phyloP scores from a whole-genome alignment of 2,329 filamentous ascomycete species.

The Conoideocrella luteorostrata region DNA sequence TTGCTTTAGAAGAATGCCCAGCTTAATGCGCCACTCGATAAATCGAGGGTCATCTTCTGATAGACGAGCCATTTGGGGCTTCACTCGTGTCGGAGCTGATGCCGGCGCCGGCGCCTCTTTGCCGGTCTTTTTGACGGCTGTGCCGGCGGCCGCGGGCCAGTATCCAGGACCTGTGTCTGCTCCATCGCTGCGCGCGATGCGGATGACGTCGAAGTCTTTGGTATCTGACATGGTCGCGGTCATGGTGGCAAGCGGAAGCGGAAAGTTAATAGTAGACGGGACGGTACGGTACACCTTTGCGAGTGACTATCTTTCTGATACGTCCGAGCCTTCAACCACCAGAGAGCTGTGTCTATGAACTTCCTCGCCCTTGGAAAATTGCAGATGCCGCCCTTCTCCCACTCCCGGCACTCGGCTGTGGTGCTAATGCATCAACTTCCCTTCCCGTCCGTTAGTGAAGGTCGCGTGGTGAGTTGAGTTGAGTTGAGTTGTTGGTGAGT shows the following conservation, averaged over 20 bases:
- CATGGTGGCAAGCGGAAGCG: no score
- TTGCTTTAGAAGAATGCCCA: constrained; percentile 39
- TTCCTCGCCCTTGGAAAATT: no score
- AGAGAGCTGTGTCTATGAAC: no score
- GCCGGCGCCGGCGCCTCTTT: constrained; percentile 27
- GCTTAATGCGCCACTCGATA: constrained; percentile 38
- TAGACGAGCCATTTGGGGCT: constrained; percentile 38
- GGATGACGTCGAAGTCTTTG: constrained; percentile 35
- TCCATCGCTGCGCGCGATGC: constrained; percentile 40
- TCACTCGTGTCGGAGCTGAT: constrained; percentile 30
- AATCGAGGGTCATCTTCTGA: constrained; percentile 37
- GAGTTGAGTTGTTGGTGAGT: background rate
- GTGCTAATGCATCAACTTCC: background rate
- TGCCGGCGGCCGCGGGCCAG: constrained; percentile 29
- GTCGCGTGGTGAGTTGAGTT: no score
- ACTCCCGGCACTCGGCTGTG: background rate
- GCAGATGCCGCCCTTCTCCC: background rate
- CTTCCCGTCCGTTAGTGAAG: background rate
- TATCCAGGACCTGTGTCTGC: constrained; percentile 38
- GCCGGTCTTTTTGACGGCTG: constrained; percentile 27
- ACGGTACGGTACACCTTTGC: no score
- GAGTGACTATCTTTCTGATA: background rate
- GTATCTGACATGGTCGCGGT: constrained; percentile 23
- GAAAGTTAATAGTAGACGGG: no score
- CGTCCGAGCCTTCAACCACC: background rate